Evolutionary conservation across 2,329 filamentous ascomycete species (phyloP).

Genomic region (Monosporascus cannonballus): DNA sequence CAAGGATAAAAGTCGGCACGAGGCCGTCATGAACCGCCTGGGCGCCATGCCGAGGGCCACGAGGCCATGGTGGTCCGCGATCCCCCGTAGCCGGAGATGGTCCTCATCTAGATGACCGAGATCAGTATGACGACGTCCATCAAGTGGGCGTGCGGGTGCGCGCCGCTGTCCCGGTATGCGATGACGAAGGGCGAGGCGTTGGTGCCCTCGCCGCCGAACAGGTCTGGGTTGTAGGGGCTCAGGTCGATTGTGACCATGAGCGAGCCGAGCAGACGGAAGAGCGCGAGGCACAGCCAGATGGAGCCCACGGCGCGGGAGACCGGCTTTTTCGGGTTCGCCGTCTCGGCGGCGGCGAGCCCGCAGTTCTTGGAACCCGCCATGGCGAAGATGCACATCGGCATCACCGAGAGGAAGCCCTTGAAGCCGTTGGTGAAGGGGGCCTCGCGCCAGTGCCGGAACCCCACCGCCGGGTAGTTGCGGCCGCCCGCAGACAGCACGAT

Average conservation of each 20-base stretch:
- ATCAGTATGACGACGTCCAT: conserved; percentile 44
- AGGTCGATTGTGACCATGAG: conserved; percentile 39
- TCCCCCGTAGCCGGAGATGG: conserved; percentile 35
- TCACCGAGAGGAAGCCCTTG: conserved; percentile 48
- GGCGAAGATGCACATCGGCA: conserved; percentile 42
- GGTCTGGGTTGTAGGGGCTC: conserved; percentile 29
- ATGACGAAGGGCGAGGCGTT: conserved; percentile 41
- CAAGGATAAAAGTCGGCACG: conserved; percentile 45
- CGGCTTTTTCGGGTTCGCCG: conserved; percentile 33
- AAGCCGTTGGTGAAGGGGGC: conserved; percentile 37
- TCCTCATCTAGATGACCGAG: conserved; percentile 38
- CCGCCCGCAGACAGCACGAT: conserved; percentile 38
- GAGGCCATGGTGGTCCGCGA: conserved; percentile 36
- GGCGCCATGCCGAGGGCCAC: conserved; percentile 37
- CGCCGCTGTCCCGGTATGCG: conserved; percentile 33
- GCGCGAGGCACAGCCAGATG: conserved; percentile 37
- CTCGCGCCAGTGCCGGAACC: conserved; percentile 39
- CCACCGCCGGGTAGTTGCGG: conserved; percentile 30
- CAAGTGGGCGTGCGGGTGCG: conserved; percentile 35
- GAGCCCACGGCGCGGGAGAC: conserved; percentile 38
- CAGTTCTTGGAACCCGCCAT: conserved; percentile 42
- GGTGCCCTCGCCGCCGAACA: conserved; percentile 34
- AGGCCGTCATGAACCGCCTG: conserved; percentile 29
- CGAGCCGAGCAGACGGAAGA: conserved; percentile 39
- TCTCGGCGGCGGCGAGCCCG: conserved; percentile 38